phyloP scores from a whole-genome alignment of 2,329 filamentous ascomycete species.

The Chrysoporthe deuterocubensis region DNA sequence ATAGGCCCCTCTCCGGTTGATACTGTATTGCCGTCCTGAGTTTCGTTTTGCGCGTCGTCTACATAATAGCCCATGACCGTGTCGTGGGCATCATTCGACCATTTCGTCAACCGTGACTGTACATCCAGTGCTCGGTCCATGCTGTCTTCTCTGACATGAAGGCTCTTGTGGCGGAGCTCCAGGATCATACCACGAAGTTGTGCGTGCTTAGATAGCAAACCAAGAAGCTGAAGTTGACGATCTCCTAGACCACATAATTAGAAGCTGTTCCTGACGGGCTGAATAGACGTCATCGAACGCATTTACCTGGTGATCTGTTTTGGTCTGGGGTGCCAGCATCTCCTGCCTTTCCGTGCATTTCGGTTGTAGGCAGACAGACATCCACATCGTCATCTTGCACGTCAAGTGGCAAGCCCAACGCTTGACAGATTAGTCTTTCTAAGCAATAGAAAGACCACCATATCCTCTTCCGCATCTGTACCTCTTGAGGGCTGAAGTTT shows the following conservation, averaged over 20 bases:
- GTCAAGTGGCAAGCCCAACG: slow-evolving; percentile 57
- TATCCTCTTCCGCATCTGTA: slow-evolving; percentile 52
- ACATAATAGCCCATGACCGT: slow-evolving; percentile 9
- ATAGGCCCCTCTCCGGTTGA: not conserved
- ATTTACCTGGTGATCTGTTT: slow-evolving; percentile 9
- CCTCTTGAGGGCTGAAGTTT: slow-evolving; percentile 52
- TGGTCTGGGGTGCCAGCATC: not conserved
- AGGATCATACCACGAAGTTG: slow-evolving; percentile 31
- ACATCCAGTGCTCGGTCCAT: slow-evolving; percentile 28
- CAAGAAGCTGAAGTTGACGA: slow-evolving; percentile 26
- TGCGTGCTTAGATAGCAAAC: slow-evolving; percentile 30
- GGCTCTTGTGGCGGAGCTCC: slow-evolving; percentile 31
- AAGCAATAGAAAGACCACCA: slow-evolving; percentile 63
- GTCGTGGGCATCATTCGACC: slow-evolving; percentile 30
- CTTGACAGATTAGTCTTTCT: slow-evolving; percentile 60
- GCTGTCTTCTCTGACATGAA: slow-evolving; percentile 28
- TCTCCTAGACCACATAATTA: not conserved
- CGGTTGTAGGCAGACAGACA: slow-evolving; percentile 47
- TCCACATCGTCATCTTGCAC: slow-evolving; percentile 62
- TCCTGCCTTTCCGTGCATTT: slow-evolving; percentile 9
- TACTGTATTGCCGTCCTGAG: not conserved
- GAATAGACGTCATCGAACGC: not conserved
- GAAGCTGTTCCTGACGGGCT: not conserved
- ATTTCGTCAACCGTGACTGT: slow-evolving; percentile 28
- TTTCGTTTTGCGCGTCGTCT: slow-evolving; percentile 17